Evolutionary conservation across 345 rosid genomes (phyloP).

Genomic region (Hevea brasiliensis): DNA sequence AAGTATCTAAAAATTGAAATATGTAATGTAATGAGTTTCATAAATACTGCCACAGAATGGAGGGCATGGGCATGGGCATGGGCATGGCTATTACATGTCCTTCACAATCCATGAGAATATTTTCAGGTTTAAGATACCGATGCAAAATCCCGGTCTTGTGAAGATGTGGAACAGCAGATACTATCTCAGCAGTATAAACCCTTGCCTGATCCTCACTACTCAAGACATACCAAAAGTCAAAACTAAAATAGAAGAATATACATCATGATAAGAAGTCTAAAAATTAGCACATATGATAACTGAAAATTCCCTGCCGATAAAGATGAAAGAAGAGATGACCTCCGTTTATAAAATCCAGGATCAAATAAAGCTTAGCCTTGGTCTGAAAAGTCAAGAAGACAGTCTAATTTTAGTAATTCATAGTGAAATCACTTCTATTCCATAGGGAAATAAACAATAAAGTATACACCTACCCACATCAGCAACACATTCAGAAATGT

Average conservation of each 20-base stretch:
- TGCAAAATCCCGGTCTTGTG: constrained; percentile 65
- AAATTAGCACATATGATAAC: constrained; percentile 33
- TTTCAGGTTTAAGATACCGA: constrained; percentile 80
- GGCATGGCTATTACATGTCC: constrained; percentile 55
- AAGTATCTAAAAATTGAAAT: no score
- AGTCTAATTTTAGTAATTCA: not conserved
- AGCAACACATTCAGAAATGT: not conserved
- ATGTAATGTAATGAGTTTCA: not conserved
- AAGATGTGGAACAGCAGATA: constrained; percentile 78
- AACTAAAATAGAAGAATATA: constrained; percentile 16
- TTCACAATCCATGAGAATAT: constrained; percentile 62
- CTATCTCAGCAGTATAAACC: constrained; percentile 72
- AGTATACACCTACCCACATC: not conserved
- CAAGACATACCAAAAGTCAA: constrained; percentile 18
- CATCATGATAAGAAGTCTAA: not conserved
- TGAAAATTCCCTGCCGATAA: constrained; percentile 63
- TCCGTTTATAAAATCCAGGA: constrained; percentile 71
- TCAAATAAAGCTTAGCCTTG: constrained; percentile 66
- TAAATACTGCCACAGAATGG: constrained; percentile 7
- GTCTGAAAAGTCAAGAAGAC: constrained; percentile 43
- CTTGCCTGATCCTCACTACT: constrained; percentile 74
- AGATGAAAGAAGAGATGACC: constrained; percentile 81
- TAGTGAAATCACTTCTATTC: no score
- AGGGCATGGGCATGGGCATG: no score
- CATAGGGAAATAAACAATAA: no score